Evolutionary conservation across 345 rosid genomes (phyloP), one percentile per base, ranked within the genome.

Genomic region (Litchi chinensis): DNA sequence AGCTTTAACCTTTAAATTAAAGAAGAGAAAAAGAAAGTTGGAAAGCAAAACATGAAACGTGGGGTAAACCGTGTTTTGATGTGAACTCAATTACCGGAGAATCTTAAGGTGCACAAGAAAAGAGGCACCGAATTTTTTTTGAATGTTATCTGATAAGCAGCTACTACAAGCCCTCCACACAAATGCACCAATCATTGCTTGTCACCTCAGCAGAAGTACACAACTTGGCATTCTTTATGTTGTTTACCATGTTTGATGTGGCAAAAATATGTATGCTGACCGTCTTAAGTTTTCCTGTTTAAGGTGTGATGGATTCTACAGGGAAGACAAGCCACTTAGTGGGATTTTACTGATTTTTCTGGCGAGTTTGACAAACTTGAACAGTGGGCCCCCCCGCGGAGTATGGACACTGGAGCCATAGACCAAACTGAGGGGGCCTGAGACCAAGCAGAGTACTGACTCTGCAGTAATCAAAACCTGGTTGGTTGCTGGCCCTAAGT

Each of bases 101-200:
- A 71, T 76, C 77, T 76, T 79, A 70, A 46, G 74, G 13, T 86
- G 82, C 90, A 87, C 89, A 50, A 77, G 50, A 68, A 89, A 86
- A 83, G 89, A 86, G 86, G 91, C 93, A 90, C 90, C 90, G 91
- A 89, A 3, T 1, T 68, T 74, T 77, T 68, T 74, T 60, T 46
- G 24, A 69, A 78, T 28, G 10, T 56, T 15, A 70, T 70, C 72
- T 26, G 8, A 39, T 82, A 43, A 15, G 77, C 21, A 10, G 16
- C 10, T 16, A 26, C 15, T 41, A 6, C 32, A 28, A 24, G 41
- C 43, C 10, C 16, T 62, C 68, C 77, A 43, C 9, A 26, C 11
- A 75, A 46, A 65, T 48, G 70, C 18, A 46, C 41, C 70, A 75
- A 65, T 75, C 19, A 18, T 10, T 19, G 39, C 19, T 28, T 75